Conservation (phyloP, 108 stramenopile species). For the Schizochytrium sp. region DNA sequence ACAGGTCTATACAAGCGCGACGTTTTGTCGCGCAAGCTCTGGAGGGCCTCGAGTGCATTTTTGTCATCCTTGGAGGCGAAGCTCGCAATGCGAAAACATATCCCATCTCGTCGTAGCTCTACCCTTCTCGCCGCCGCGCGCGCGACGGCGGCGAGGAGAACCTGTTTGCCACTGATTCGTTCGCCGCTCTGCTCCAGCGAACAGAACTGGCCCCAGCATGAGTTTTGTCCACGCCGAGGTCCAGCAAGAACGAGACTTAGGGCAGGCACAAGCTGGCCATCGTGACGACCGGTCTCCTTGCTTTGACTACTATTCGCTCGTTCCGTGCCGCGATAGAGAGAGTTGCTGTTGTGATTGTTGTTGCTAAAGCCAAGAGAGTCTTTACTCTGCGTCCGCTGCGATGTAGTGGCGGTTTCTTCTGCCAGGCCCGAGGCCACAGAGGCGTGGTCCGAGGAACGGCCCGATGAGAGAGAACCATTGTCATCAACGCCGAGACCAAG, state of each 20-base stretch:
- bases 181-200: not conserved
- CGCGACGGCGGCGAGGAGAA: not conserved
- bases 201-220: not conserved
- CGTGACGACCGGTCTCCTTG: too few relatives aligned
- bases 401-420: not conserved
- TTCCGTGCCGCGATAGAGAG: too few relatives aligned
- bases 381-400: not conserved
- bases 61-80: not conserved
- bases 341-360: not conserved
- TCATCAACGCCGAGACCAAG: not conserved
- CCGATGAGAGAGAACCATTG: not conserved
- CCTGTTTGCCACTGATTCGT: not conserved
- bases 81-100: not conserved
- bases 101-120: not conserved
- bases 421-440: not conserved
- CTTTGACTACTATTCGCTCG: too few relatives aligned
- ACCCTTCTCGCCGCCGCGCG: not conserved
- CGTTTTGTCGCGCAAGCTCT: not conserved
- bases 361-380: not conserved
- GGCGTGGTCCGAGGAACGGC: not conserved
- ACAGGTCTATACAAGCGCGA: not conserved
- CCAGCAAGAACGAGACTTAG: not conserved
- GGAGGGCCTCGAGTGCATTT: not conserved
- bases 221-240: not conserved
- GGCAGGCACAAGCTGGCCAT: too few relatives aligned